Conservation (phyloP, 176 grass and related monocot species). For the Juncus effusus region DNA sequence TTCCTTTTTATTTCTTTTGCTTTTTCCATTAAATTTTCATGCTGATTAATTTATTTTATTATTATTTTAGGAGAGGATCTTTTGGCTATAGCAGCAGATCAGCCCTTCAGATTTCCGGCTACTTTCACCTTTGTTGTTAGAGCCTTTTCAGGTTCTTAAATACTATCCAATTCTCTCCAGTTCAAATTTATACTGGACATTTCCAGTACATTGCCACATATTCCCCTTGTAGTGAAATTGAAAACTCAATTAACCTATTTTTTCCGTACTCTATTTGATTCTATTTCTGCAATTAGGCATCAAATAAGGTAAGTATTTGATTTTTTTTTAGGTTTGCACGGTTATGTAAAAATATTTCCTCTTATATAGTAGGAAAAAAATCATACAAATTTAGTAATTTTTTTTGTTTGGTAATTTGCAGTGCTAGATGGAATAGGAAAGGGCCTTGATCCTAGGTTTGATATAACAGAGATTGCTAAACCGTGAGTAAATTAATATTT, state of each 20-base stretch:
- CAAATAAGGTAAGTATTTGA: no score
- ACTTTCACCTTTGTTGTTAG: conserved; percentile 98
- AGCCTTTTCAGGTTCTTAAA: conserved; percentile 88
- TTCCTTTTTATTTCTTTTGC: not conserved
- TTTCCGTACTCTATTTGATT: not conserved
- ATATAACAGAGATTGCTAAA: conserved; percentile 99
- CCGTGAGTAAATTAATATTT: conserved; percentile 59
- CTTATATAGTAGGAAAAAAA: not conserved
- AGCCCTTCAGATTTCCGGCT: conserved; percentile 96
- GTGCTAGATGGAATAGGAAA: conserved; percentile 99
- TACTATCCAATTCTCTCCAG: no score
- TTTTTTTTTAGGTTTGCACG: not conserved
- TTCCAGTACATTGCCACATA: no score
- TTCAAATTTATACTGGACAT: no score
- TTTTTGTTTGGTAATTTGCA: conserved; percentile 33
- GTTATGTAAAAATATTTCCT: not conserved
- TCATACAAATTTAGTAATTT: not conserved
- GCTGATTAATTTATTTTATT: conserved; percentile 18
- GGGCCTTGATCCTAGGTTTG: conserved; percentile 96
- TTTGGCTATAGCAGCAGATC: conserved; percentile 92
- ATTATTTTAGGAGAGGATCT: conserved; percentile 84
- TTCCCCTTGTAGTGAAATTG: no score
- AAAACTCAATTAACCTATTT: not conserved
- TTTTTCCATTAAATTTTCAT: not conserved
- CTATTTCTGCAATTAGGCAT: no score